These are phyloP conservation scores for Russula foetens DNA, from an alignment of 768 basidiomycete species.

Conservation along the genomic window DNA sequence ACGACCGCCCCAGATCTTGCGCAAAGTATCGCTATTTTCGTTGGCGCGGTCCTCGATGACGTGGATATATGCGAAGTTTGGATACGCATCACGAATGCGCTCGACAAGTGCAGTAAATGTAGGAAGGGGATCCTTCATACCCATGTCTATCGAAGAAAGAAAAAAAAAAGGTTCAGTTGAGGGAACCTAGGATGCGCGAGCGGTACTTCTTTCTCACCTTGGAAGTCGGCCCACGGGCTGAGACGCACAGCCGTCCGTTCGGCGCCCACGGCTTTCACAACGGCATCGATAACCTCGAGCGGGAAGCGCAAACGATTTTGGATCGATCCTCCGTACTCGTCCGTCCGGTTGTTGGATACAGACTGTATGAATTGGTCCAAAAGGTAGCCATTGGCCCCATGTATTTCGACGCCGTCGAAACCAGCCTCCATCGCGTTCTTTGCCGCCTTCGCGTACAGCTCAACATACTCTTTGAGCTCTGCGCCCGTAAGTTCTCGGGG, in stretches of 20 bases:
- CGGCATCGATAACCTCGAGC: slow-evolving; percentile 31
- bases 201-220: slow-evolving; percentile 20
- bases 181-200: not conserved
- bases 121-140: slow-evolving; percentile 10
- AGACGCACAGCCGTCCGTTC: slow-evolving; percentile 32
- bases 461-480: slow-evolving; percentile 23
- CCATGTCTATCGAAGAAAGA: slow-evolving; percentile 2
- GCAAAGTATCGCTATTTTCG: not conserved
- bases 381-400: slow-evolving; percentile 23
- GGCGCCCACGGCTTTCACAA: slow-evolving; percentile 31
- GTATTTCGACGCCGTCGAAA: slow-evolving; percentile 37
- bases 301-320: slow-evolving; percentile 37
- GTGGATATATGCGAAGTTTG: slow-evolving; percentile 8
- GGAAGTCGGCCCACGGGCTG: slow-evolving; percentile 27
- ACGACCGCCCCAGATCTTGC: not conserved
- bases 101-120: not conserved
- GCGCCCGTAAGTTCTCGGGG: slow-evolving; percentile 24
- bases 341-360: slow-evolving; percentile 32
- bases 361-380: slow-evolving; percentile 33
- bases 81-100: not conserved
- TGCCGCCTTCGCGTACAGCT: slow-evolving; percentile 28
- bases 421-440: slow-evolving; percentile 31
- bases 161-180: not conserved
- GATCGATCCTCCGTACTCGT: slow-evolving; percentile 39
- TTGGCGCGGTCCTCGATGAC: not conserved